Conservation (phyloP, 371 early-diverging fungal genomes). For the Smittium culicis region DNA sequence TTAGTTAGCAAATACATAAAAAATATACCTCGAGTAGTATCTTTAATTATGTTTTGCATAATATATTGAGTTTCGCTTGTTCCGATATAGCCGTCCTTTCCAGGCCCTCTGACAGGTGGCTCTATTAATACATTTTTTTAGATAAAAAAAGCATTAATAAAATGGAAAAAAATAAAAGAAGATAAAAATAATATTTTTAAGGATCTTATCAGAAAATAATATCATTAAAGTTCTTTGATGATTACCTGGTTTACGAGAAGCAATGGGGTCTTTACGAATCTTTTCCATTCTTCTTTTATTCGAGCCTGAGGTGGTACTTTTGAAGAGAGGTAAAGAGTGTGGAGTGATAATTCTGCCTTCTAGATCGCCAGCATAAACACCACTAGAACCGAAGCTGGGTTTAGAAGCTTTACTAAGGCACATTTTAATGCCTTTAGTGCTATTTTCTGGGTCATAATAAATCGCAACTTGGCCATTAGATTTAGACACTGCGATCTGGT, state of each 20-base stretch:
- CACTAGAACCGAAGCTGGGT: conserved; percentile 47
- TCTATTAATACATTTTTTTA: too few species aligned
- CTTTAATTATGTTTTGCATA: conserved; percentile 66
- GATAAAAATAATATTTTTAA: conserved; percentile 9
- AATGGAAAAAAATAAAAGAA: neutral
- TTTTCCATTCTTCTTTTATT: conserved; percentile 63
- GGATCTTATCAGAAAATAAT: neutral
- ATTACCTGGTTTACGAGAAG: conserved; percentile 54
- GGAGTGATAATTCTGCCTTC: conserved; percentile 69
- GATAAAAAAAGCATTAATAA: conserved; percentile 11
- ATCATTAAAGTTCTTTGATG: too few species aligned
- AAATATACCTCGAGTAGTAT: conserved; percentile 42
- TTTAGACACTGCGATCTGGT: conserved; percentile 72
- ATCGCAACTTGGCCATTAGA: conserved; percentile 60
- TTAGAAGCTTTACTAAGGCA: conserved; percentile 52
- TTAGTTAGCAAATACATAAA: conserved; percentile 25
- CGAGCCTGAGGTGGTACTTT: conserved; percentile 44
- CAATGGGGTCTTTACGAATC: conserved; percentile 55
- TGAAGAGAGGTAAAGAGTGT: conserved; percentile 75
- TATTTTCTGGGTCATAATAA: conserved; percentile 58
- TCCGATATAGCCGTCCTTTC: conserved; percentile 72
- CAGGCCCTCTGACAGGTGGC: conserved; percentile 65
- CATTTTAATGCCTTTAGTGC: conserved; percentile 60
- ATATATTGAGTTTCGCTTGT: conserved; percentile 69
- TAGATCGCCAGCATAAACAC: conserved; percentile 25